Evolutionary conservation across 441 rosid species (phyloP).

Genomic region (Populus hybrid): DNA sequence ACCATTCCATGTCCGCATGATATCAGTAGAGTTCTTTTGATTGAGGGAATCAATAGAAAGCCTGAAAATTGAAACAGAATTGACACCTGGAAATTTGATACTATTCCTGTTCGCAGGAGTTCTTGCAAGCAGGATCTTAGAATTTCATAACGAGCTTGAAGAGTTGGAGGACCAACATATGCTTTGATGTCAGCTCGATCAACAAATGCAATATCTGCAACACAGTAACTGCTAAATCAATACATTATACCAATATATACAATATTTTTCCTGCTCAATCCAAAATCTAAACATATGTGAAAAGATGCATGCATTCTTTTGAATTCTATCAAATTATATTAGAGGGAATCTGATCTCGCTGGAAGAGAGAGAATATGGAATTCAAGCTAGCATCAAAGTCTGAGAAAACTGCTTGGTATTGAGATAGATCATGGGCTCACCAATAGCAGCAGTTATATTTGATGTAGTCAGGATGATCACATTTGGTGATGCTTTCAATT

Average conservation of each 20-base stretch:
- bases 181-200: conserved; percentile 98
- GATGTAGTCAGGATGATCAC: conserved; percentile 91
- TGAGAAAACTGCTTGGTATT: background rate
- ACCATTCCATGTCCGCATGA: background rate
- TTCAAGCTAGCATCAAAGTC: conserved; percentile 5
- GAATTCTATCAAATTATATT: background rate
- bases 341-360: background rate
- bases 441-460: conserved; percentile 95
- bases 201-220: conserved; percentile 90
- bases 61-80: background rate
- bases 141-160: conserved; percentile 90
- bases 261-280: background rate
- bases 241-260: background rate
- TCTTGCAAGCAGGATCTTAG: conserved; percentile 82
- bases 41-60: background rate
- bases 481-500: conserved; percentile 86
- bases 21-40: background rate
- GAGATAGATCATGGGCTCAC: conserved; percentile 41
- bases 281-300: background rate
- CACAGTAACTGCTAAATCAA: background rate
- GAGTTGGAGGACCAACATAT: conserved; percentile 91
- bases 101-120: conserved; percentile 65
- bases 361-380: background rate
- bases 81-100: conserved; percentile 60
- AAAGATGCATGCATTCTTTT: background rate